phyloP scores from a whole-genome alignment of 2,329 filamentous ascomycete genomes.

The Metarhizium robertsii region DNA sequence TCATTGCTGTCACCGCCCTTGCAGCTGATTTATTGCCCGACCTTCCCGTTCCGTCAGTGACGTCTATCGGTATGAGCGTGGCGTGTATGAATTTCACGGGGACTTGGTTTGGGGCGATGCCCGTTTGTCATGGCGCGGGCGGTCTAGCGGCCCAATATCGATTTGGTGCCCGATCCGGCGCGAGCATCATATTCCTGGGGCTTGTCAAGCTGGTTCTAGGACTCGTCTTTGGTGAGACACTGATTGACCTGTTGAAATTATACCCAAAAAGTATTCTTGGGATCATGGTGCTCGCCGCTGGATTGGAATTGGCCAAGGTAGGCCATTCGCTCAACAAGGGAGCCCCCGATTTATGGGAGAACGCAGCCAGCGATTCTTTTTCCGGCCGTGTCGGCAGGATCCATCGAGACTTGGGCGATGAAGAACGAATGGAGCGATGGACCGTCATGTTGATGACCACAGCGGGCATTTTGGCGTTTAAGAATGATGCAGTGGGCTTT shows the following conservation, averaged over 20 bases:
- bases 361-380: conserved; percentile 33
- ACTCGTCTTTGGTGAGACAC: conserved; percentile 60
- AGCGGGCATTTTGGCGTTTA: conserved; percentile 72
- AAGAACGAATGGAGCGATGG: conserved; percentile 68
- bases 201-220: conserved; percentile 67
- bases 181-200: conserved; percentile 74
- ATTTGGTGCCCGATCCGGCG: conserved; percentile 83
- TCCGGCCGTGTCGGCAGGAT: conserved; percentile 24
- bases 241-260: conserved; percentile 58
- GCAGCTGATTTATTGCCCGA: conserved; percentile 67
- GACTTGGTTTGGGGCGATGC: conserved; percentile 93
- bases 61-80: conserved; percentile 72
- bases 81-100: conserved; percentile 73
- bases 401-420: conserved; percentile 48
- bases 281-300: conserved; percentile 83
- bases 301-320: conserved; percentile 77
- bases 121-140: conserved; percentile 86
- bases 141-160: conserved; percentile 84
- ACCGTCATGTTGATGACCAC: conserved; percentile 85
- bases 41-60: conserved; percentile 58
- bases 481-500: conserved; percentile 85
- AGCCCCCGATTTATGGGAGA: conserved; percentile 49
- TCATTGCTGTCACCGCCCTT: conserved; percentile 78
- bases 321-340: conserved; percentile 76
- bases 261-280: conserved; percentile 75